These are phyloP conservation scores for Neurospora sp. DNA, from an alignment of 495 filamentous ascomycete genomes.

Conservation along the genomic window DNA sequence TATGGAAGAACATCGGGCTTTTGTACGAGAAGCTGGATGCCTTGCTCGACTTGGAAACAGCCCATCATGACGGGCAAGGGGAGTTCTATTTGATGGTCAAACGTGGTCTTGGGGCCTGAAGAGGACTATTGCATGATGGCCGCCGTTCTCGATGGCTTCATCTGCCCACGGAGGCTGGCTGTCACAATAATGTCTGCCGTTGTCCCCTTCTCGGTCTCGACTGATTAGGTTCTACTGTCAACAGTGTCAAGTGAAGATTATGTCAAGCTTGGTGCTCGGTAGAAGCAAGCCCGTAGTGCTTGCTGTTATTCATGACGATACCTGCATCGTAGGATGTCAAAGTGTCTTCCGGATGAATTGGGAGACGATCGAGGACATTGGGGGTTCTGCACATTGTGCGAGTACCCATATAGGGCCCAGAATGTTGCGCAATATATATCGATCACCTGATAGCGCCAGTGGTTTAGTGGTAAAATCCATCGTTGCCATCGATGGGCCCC, in stretches of 20 bases:
- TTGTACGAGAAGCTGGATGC: neutral
- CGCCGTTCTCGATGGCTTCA: neutral
- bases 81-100: neutral
- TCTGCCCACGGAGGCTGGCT: neutral
- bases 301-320: neutral
- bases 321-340: neutral
- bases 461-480: neutral
- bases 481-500: neutral
- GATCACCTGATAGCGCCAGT: neutral
- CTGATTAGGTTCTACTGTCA: neutral
- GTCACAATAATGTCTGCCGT: neutral
- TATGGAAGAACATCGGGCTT: neutral
- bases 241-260: neutral
- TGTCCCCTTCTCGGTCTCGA: neutral
- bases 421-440: rapidly evolving
- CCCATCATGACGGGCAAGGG: neutral
- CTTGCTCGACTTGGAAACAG: neutral
- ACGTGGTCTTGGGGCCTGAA: neutral
- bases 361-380: neutral
- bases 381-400: neutral
- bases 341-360: neutral
- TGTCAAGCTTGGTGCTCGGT: neutral
- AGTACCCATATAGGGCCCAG: neutral
- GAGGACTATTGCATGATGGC: neutral
- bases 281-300: neutral